These are phyloP conservation scores for Boletus tomentosulus DNA, from an alignment of 768 basidiomycete genomes.

Conservation along the genomic window DNA sequence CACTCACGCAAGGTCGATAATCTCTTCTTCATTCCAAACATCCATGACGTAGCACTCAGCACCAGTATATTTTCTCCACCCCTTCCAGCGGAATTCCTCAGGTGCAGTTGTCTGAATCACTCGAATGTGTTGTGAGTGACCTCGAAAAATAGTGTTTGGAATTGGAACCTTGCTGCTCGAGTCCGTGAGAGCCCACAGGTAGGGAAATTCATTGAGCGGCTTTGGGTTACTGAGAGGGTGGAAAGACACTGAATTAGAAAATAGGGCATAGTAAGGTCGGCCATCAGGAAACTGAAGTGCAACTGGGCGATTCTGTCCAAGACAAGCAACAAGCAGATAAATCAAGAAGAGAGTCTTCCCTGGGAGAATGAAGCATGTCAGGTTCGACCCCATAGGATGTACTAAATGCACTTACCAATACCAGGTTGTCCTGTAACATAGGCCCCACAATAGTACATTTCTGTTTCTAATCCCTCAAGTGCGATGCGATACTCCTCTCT, in stretches of 20 bases:
- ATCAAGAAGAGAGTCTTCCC: too few species aligned
- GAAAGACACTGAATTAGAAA: not conserved
- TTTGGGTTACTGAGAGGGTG: not conserved
- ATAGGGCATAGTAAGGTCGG: not conserved
- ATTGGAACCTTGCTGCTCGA: not conserved
- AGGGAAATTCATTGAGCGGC: too few species aligned
- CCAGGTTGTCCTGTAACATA: too few species aligned
- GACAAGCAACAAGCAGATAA: too few species aligned
- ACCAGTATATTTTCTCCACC: not conserved
- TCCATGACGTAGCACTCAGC: not conserved
- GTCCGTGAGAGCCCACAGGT: not conserved
- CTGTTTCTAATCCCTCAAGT: not conserved
- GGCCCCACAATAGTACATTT: not conserved
- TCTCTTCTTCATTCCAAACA: constrained; percentile 1
- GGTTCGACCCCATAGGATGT: too few species aligned
- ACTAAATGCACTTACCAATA: too few species aligned
- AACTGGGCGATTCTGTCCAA: too few species aligned
- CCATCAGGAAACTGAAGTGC: not conserved
- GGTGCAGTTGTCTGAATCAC: not conserved
- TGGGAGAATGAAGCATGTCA: too few species aligned
- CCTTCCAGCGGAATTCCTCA: not conserved
- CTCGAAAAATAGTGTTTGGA: not conserved
- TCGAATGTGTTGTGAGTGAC: fast-evolving
- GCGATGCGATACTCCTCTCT: constrained; percentile 1
- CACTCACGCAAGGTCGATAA: too few species aligned